Evolutionary conservation across 495 filamentous ascomycete species (phyloP), one percentile per base, ranked within the genome.

Genomic region (Cercophora samala): DNA sequence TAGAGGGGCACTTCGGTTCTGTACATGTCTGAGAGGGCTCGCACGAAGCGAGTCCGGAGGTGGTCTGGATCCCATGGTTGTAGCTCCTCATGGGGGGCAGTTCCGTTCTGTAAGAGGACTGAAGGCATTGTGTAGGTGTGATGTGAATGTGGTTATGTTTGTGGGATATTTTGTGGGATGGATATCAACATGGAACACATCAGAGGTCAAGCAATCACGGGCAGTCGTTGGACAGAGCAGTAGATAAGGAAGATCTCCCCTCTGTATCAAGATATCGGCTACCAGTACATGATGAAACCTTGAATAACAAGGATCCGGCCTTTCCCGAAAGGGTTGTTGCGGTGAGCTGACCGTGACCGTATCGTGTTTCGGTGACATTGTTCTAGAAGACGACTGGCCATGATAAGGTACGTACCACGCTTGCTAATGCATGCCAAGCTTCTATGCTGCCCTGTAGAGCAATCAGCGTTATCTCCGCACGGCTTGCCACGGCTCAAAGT

Each of bases 11-110:
- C 78, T 61, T 81, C 79, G 42, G 25, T 68, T 52, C 74, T 75
- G 70, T 80, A 81, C 78, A 81, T 78, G 55, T 74, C 70, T 6
- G 79, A 81, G 25, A 81, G 72, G 4, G 77, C 74, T 24, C 72
- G 68, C 42, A 75, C 75, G 60, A 81, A 80, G 17, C 65, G 64
- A 11, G 77, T 71, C 1, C 79, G 75, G 9, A 80, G 75, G 42
- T 61, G 29, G 58, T 68, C 62, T 18, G 63, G 42, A 59, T 67
- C 64, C 62, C 67, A 65, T 56, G 37, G 37, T 13, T 11, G 3
- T 46, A 9, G 37, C 37, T 46, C 37, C 37, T 18, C 37, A 13
- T 46, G 13, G 37, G 11, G 37, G 37, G 15, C 15, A 17, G 15
- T 11, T 46, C 13, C 37, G 15, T 46, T 46, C 15, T 46, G 37